Conservation (phyloP, 2,329 filamentous ascomycete genomes). For the Penicillium sp. region DNA sequence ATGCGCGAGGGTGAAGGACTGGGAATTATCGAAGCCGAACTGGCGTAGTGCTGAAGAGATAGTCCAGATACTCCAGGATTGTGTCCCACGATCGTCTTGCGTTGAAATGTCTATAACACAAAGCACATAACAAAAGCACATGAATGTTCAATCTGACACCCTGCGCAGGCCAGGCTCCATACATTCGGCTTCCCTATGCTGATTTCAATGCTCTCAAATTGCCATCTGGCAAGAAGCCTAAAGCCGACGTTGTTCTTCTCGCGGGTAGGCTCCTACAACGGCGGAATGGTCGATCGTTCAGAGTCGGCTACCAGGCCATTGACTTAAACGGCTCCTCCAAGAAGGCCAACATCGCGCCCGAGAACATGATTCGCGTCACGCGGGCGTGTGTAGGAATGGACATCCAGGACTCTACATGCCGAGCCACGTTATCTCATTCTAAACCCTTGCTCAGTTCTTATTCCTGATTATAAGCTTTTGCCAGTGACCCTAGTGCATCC, state of each 20-base stretch:
- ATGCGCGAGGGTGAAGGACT: too few species aligned
- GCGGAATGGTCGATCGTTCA: constrained; percentile 60
- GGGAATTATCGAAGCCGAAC: too few species aligned
- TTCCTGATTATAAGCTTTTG: neutral
- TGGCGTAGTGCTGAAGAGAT: too few species aligned
- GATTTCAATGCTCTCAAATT: constrained; percentile 65
- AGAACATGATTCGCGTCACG: constrained; percentile 63
- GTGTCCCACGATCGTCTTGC: too few species aligned
- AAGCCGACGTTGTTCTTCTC: constrained; percentile 51
- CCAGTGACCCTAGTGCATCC: constrained; percentile 58
- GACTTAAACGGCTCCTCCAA: constrained; percentile 56
- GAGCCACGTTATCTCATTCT: constrained; percentile 25
- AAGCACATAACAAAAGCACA: too few species aligned
- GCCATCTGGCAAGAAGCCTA: constrained; percentile 59
- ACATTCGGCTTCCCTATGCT: constrained; percentile 62
- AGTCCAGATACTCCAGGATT: too few species aligned
- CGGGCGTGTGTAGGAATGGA: constrained; percentile 60
- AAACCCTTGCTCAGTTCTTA: neutral
- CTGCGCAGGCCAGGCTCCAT: constrained; percentile 60
- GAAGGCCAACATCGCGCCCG: constrained; percentile 61
- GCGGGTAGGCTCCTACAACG: constrained; percentile 48
- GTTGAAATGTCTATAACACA: too few species aligned
- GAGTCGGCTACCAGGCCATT: constrained; percentile 64
- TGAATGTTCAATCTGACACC: too few species aligned
- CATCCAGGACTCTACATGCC: constrained; percentile 57